Evolutionary conservation across 768 basidiomycete genomes (phyloP).

Genomic region (Naganishia onofrii): DNA sequence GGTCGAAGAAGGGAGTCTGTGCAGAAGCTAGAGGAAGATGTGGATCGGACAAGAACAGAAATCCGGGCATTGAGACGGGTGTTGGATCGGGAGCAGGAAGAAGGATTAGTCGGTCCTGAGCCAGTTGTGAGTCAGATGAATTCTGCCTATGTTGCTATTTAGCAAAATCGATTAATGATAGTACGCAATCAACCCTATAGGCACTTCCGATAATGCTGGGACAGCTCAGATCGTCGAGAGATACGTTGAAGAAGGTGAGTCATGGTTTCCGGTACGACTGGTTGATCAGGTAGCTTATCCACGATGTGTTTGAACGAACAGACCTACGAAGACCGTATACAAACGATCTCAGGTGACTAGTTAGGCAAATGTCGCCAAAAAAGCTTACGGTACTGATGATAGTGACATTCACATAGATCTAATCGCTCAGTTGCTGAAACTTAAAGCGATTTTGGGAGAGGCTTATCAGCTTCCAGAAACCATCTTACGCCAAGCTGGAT

Average conservation of each 20-base stretch:
- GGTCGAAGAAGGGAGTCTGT: constrained; percentile 23
- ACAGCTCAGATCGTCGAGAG: constrained; percentile 9
- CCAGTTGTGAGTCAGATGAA: neutral
- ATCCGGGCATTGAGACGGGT: constrained; percentile 23
- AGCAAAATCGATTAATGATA: neutral
- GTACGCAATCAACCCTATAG: neutral
- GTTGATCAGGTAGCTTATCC: neutral
- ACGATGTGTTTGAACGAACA: neutral
- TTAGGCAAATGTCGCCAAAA: neutral
- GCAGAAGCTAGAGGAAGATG: constrained; percentile 21
- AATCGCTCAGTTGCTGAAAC: neutral
- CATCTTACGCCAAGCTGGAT: neutral
- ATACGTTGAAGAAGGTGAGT: constrained; percentile 25
- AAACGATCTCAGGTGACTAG: constrained; percentile 13
- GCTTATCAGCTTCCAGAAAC: constrained; percentile 15
- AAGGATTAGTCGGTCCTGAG: neutral
- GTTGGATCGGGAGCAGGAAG: constrained; percentile 14
- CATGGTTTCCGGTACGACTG: neutral
- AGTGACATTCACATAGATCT: neutral
- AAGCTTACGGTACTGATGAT: neutral
- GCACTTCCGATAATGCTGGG: constrained; percentile 20
- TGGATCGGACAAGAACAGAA: constrained; percentile 16
- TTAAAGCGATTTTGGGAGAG: constrained; percentile 15
- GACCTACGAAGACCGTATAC: constrained; percentile 20
- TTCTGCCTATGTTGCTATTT: too few relatives aligned